Evolutionary conservation across 1,284 basidiomycete species (phyloP), one percentile per base, ranked within the genome.

Genomic region (Pseudozyma flocculosa): DNA sequence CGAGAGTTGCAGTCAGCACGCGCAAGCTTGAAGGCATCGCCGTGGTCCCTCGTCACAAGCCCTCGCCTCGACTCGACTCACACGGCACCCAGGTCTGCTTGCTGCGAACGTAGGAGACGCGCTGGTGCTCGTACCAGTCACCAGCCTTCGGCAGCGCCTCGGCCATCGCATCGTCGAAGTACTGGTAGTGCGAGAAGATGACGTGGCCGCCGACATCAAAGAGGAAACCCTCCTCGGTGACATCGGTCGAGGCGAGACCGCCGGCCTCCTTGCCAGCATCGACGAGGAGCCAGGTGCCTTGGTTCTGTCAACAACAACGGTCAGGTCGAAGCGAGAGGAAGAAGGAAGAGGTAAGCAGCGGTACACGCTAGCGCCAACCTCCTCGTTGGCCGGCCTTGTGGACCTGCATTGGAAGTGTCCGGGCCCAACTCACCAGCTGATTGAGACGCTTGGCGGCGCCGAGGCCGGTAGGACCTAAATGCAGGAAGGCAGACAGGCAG

Each of bases 131-230:
- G 58, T 79, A 81, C 82, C 82, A 83, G 72, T 83, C 81, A 8
- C 70, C 65, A 37, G 67, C 51, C 41, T 70, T 48, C 15, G 82
- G 82, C 14, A 83, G 72, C 2, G 82, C 82, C 62, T 81, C 78
- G 54, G 80, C 54, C 61, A 83, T 78, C 51, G 76, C 74, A 59
- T 83, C 81, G 74, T 83, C 81, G 70, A 82, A 82, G 78, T 82
- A 82, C 29, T 79, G 75, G 69, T 83, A 83, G 75, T 83, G 82
- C 15, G 81, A 82, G 69, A 83, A 83, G 63, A 83, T 83, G 63
- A 83, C 82, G 72, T 83, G 82, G 24, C 82, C 82, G 42, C 82
- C 81, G 32, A 82, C 81, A 65, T 83, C 82, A 63, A 82, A 83
- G 47, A 82, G 75, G 78, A 83, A 83, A n/a, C 82, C 82, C 65